Evolutionary conservation across 2,329 filamentous ascomycete species (phyloP).

Genomic region (Cryphonectria carpinicola): DNA sequence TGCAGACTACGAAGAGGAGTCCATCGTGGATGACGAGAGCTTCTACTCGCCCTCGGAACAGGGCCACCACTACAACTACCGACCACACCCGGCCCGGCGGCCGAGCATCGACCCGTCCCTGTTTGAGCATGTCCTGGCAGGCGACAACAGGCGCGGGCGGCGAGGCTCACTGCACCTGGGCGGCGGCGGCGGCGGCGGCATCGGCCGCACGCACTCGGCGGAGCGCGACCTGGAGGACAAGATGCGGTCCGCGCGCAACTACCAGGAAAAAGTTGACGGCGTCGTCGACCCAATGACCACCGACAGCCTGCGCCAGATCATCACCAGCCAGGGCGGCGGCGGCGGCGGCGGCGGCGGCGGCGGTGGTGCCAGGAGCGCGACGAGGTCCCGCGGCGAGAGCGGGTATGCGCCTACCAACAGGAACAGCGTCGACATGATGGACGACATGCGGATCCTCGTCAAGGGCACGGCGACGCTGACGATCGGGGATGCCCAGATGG

Average conservation of each 20-base stretch:
- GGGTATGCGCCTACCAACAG: constrained; percentile 65
- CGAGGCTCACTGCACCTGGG: constrained; percentile 47
- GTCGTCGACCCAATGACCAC: constrained; percentile 55
- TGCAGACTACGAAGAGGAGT: constrained; percentile 43
- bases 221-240: constrained; percentile 45
- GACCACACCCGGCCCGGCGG: constrained; percentile 32
- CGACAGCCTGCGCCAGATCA: constrained; percentile 57
- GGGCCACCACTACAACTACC: constrained; percentile 38
- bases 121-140: constrained; percentile 46
- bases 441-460: constrained; percentile 66
- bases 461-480: constrained; percentile 59
- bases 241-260: constrained; percentile 48
- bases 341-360: constrained; percentile 44
- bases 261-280: constrained; percentile 57
- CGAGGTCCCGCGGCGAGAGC: constrained; percentile 64
- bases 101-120: constrained; percentile 42
- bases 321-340: constrained; percentile 53
- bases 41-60: constrained; percentile 43
- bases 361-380: constrained; percentile 56
- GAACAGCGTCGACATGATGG: constrained; percentile 51
- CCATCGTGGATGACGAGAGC: constrained; percentile 39
- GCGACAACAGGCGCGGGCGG: constrained; percentile 37
- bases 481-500: constrained; percentile 61
- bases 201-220: constrained; percentile 14
- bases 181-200: too few relatives aligned